phyloP scores from a whole-genome alignment of 805 yeast species.

The Sugiyamaella lignohabitans region DNA sequence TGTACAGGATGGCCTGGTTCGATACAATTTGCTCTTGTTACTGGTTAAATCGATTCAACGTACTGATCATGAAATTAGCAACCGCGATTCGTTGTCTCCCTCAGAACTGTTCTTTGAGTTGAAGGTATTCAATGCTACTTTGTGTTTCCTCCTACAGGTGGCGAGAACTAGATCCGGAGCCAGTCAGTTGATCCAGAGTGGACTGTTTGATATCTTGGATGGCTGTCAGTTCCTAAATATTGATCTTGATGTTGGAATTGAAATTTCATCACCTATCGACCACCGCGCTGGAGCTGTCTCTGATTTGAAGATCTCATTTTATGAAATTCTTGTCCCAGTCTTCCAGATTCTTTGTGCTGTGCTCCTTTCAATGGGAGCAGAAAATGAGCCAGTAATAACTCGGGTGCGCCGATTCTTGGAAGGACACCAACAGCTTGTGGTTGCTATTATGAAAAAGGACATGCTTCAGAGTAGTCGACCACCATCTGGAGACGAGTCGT shows the following conservation, averaged over 20 bases:
- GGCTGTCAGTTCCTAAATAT: conserved; percentile 50
- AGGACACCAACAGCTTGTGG: conserved; percentile 48
- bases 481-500: no score
- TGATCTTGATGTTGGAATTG: conserved; percentile 77
- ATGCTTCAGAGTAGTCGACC: conserved; percentile 20
- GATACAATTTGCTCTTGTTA: conserved; percentile 57
- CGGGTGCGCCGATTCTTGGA: conserved; percentile 48
- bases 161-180: conserved; percentile 78
- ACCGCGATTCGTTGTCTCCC: conserved; percentile 11
- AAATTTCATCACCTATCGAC: conserved; percentile 40
- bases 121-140: conserved; percentile 66
- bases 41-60: conserved; percentile 62
- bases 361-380: conserved; percentile 69
- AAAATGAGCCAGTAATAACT: conserved; percentile 51
- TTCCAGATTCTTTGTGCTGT: conserved; percentile 67
- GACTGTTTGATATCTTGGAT: conserved; percentile 56
- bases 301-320: conserved; percentile 35
- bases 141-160: conserved; percentile 63
- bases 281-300: conserved; percentile 43
- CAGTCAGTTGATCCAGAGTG: conserved; percentile 64
- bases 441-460: conserved; percentile 59
- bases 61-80: conserved; percentile 55
- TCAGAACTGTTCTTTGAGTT: conserved; percentile 56
- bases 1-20: conserved; percentile 53
- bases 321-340: conserved; percentile 64